These are phyloP conservation scores for Silene coronaria DNA, from an alignment of 179 eudicot species.

Conservation along the genomic window DNA sequence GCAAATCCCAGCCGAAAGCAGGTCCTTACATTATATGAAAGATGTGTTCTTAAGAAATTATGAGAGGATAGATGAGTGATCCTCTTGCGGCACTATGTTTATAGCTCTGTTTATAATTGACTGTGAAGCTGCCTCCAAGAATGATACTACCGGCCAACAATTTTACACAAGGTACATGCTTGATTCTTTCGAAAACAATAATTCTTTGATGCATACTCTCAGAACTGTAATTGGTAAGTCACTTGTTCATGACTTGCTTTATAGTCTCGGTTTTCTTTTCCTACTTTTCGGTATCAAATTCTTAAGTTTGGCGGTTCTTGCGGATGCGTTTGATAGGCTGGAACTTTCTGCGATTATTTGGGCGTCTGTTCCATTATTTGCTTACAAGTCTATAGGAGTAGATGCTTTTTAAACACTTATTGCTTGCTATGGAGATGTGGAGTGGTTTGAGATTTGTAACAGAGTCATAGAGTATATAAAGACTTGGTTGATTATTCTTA, in stretches of 20 bases:
- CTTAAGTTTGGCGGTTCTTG: conserved; percentile 2
- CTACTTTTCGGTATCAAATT: background rate
- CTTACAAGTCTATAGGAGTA: background rate
- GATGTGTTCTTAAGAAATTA: conserved; percentile 50
- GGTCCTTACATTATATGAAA: conserved; percentile 70
- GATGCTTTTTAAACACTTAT: background rate
- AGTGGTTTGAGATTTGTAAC: conserved; percentile 2
- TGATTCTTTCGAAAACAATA: background rate
- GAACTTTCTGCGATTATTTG: conserved; percentile 8
- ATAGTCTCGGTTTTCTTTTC: conserved; percentile 1
- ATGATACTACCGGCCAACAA: background rate
- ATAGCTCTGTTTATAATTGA: conserved; percentile 9
- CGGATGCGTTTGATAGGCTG: conserved; percentile 8
- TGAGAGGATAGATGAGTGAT: conserved; percentile 19
- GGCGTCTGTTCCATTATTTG: conserved; percentile 13
- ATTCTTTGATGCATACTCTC: background rate
- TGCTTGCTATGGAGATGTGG: conserved; percentile 1
- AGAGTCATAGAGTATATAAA: background rate
- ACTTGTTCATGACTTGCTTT: conserved; percentile 8
- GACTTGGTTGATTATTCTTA: background rate
- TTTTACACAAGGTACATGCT: background rate
- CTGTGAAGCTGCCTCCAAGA: background rate
- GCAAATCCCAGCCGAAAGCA: conserved; percentile 74
- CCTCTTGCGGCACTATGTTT: background rate
- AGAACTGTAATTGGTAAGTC: background rate